These are phyloP conservation scores for Tylopilus vinaceipallidus DNA, from an alignment of 768 basidiomycete species.

Conservation along the genomic window DNA sequence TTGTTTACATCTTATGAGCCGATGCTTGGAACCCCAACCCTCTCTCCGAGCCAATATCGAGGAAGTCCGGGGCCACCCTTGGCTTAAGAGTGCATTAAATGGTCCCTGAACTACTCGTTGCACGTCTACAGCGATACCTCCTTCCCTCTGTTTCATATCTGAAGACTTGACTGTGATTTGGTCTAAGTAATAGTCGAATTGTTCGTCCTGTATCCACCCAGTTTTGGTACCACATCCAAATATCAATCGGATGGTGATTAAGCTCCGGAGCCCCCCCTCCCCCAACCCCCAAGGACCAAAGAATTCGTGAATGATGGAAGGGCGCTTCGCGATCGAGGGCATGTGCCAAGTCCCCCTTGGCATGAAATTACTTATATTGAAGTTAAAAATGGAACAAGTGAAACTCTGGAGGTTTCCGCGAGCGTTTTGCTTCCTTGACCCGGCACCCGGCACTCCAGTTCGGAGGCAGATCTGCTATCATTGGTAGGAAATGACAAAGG, in stretches of 20 bases:
- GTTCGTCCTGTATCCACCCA: constrained; percentile 15
- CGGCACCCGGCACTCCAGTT: too few relatives aligned
- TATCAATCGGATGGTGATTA: not conserved
- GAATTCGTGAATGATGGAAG: too few relatives aligned
- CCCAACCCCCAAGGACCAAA: too few relatives aligned
- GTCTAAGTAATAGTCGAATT: constrained; percentile 5
- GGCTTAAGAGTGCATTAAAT: constrained; percentile 49
- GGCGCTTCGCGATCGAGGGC: too few relatives aligned
- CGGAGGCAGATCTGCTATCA: too few relatives aligned
- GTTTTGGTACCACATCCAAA: not conserved
- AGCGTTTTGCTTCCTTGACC: too few relatives aligned
- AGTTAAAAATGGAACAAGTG: too few relatives aligned
- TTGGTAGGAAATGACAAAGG: too few relatives aligned
- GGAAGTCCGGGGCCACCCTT: constrained; percentile 81
- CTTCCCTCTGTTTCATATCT: constrained; percentile 1
- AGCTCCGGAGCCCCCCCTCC: too few relatives aligned
- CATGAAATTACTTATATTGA: too few relatives aligned
- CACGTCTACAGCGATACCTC: constrained; percentile 9
- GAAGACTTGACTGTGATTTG: constrained; percentile 6
- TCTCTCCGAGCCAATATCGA: constrained; percentile 74
- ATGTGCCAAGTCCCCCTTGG: too few relatives aligned
- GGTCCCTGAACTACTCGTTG: constrained; percentile 13
- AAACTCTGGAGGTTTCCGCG: too few relatives aligned
- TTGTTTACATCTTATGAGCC: constrained; percentile 62
- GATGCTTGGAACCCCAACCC: constrained; percentile 85